phyloP scores from a whole-genome alignment of 2,329 filamentous ascomycete genomes.

The Ramularia endophylla region DNA sequence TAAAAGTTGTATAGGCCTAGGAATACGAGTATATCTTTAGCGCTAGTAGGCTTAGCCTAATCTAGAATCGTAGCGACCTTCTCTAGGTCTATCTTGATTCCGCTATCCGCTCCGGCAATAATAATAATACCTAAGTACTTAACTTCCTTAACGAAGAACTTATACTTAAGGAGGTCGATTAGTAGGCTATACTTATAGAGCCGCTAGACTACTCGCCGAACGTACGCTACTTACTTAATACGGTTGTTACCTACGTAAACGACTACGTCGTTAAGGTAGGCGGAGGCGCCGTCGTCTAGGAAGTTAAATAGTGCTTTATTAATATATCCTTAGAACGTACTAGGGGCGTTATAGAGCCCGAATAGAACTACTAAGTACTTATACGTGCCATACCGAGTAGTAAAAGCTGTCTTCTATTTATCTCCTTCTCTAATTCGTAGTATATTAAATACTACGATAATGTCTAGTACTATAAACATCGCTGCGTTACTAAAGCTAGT shows the following conservation, averaged over 20 bases:
- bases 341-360: slow-evolving; percentile 20
- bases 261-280: slow-evolving; percentile 26
- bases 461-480: slow-evolving; percentile 22
- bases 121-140: slow-evolving; percentile 24
- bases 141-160: slow-evolving; percentile 21
- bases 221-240: slow-evolving; percentile 22
- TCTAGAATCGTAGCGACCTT: slow-evolving; percentile 3
- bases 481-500: slow-evolving; percentile 14
- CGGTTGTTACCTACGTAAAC: slow-evolving; percentile 23
- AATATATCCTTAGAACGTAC: slow-evolving; percentile 23
- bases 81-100: slow-evolving; percentile 17
- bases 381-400: slow-evolving; percentile 19
- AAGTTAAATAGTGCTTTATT: slow-evolving; percentile 22
- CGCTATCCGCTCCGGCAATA: slow-evolving; percentile 10
- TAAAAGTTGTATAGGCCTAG: not conserved
- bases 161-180: slow-evolving; percentile 4
- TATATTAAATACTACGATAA: slow-evolving; percentile 21
- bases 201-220: slow-evolving; percentile 23
- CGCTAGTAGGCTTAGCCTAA: not conserved
- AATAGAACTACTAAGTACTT: slow-evolving; percentile 25
- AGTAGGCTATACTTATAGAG: slow-evolving; percentile 16
- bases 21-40: slow-evolving; percentile 3
- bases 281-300: slow-evolving; percentile 19
- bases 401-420: slow-evolving; percentile 22
- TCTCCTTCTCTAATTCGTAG: slow-evolving; percentile 15